Conservation (phyloP, 306 rosid genomes). For the Herpetospermum pedunculosum region DNA sequence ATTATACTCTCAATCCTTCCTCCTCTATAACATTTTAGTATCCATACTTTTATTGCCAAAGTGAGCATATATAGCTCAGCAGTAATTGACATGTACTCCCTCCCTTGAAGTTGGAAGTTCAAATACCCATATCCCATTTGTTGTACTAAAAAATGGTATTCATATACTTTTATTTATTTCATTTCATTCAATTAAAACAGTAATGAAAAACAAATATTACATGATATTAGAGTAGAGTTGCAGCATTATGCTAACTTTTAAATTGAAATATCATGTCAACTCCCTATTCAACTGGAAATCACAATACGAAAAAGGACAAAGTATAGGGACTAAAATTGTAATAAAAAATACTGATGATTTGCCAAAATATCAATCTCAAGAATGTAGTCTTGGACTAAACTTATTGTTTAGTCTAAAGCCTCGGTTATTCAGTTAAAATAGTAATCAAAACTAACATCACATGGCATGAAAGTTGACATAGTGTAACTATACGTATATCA, state of each 20-base stretch:
- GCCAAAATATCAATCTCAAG: constrained; percentile 33
- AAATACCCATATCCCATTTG: too few species aligned
- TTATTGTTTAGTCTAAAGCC: constrained; percentile 4
- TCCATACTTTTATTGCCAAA: too few species aligned
- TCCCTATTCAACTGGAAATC: not conserved
- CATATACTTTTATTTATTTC: not conserved
- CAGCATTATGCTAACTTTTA: not conserved
- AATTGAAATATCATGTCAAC: not conserved
- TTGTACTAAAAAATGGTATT: too few species aligned
- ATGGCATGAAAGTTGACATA: not conserved
- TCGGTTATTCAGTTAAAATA: not conserved
- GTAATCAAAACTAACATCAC: not conserved
- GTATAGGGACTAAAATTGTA: not conserved
- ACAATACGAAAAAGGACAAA: not conserved
- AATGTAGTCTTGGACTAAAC: constrained; percentile 42
- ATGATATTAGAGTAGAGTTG: not conserved
- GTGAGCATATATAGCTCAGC: too few species aligned
- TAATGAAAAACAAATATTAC: not conserved
- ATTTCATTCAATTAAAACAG: not conserved
- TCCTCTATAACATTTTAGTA: not conserved
- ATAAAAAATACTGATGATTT: not conserved
- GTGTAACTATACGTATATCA: not conserved
- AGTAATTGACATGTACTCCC: too few species aligned
- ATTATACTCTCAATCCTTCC: not conserved
- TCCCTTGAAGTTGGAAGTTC: too few species aligned